These are phyloP conservation scores for Vararia minispora DNA, from an alignment of 768 basidiomycete species.

Conservation along the genomic window DNA sequence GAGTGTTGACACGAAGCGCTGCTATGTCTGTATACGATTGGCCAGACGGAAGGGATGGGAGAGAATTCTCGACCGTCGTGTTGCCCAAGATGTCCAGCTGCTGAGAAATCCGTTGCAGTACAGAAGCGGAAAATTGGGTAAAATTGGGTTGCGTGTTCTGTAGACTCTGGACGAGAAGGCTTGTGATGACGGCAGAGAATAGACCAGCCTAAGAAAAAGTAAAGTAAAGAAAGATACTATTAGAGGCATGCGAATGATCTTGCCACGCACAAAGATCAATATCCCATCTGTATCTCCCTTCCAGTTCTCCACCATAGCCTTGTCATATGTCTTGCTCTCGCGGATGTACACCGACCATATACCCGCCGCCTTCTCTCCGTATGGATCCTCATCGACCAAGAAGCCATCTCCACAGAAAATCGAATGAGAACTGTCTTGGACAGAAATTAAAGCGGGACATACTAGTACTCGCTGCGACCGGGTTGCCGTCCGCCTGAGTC, in stretches of 20 bases:
- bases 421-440: no score
- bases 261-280: slow-evolving; percentile 9
- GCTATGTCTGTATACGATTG: neutral
- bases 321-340: slow-evolving; percentile 4
- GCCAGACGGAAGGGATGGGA: neutral
- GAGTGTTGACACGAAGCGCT: slow-evolving; percentile 5
- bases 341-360: slow-evolving; percentile 8
- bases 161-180: slow-evolving; percentile 13
- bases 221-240: neutral
- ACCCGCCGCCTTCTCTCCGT: slow-evolving; percentile 1
- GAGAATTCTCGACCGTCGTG: slow-evolving; percentile 1
- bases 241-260: no score
- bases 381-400: no score
- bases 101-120: slow-evolving; percentile 6
- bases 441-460: no score
- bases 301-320: neutral
- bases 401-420: no score
- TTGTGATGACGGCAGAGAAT: slow-evolving; percentile 14
- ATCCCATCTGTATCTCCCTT: slow-evolving; percentile 5
- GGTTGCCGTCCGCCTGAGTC: no score
- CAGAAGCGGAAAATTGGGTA: neutral
- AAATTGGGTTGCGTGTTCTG: slow-evolving; percentile 10
- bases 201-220: slow-evolving; percentile 14
- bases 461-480: no score
- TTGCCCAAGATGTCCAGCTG: slow-evolving; percentile 1